phyloP scores from a whole-genome alignment of 2,329 filamentous ascomycete genomes.

The Fusarium subglutinans region DNA sequence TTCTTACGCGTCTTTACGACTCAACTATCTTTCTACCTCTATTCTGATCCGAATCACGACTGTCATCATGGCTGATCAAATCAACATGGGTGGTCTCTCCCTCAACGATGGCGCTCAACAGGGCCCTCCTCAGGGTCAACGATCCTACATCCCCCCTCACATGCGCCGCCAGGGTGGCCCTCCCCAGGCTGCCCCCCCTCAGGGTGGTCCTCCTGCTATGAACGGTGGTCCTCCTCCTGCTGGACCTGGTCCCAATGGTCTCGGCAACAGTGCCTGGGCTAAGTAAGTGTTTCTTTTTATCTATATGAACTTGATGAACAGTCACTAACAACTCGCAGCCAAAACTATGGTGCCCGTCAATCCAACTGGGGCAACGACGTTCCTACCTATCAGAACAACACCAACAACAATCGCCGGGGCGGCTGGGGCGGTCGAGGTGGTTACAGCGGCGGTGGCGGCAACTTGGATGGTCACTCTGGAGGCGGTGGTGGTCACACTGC shows the following conservation, averaged over 20 bases:
- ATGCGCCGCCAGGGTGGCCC: conserved; percentile 63
- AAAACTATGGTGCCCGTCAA: conserved; percentile 48
- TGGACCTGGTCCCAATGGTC: conserved; percentile 53
- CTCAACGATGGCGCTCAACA: conserved; percentile 58
- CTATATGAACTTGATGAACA: background rate
- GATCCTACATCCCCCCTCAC: conserved; percentile 88
- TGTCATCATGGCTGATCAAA: conserved; percentile 79
- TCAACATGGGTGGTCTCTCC: conserved; percentile 82
- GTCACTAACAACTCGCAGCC: conserved; percentile 36
- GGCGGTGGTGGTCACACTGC: conserved; percentile 64
- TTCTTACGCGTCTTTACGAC: conserved; percentile 35
- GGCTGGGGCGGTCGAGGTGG: conserved; percentile 50
- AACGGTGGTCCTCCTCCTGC: conserved; percentile 29
- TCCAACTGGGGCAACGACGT: conserved; percentile 48
- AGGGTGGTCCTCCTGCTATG: conserved; percentile 16
- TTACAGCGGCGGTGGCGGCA: conserved; percentile 49
- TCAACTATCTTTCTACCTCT: conserved; percentile 28
- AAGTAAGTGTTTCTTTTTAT: conserved; percentile 57
- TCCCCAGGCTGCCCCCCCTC: conserved; percentile 36
- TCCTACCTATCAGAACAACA: conserved; percentile 39
- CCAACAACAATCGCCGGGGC: conserved; percentile 46
- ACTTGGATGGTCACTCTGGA: conserved; percentile 78
- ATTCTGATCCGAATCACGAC: conserved; percentile 36
- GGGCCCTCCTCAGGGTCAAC: conserved; percentile 48
- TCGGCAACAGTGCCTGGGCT: conserved; percentile 73